These are phyloP conservation scores for Thuidium tamariscinum DNA, from an alignment of 225 moss, liverwort and hornwort genomes.

Conservation along the genomic window DNA sequence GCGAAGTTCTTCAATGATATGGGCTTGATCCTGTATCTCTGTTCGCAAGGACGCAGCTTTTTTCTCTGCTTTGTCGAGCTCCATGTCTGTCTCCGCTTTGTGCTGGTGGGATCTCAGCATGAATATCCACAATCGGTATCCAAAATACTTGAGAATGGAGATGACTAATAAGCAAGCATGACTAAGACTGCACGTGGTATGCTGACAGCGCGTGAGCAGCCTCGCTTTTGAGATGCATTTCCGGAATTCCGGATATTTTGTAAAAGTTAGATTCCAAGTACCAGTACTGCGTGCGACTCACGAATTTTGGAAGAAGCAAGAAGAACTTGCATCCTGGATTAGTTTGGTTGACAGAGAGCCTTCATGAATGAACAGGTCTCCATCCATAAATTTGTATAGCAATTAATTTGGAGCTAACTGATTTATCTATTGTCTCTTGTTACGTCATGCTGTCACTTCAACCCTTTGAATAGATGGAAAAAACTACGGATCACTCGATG, in stretches of 20 bases:
- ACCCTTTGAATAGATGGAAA: not conserved
- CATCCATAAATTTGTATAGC: not conserved
- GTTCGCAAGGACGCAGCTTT: slow-evolving; percentile 28
- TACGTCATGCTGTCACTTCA: not conserved
- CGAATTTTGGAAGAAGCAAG: not conserved
- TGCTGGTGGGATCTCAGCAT: slow-evolving; percentile 11
- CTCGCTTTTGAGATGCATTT: not conserved
- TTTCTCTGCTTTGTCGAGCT: slow-evolving; percentile 33
- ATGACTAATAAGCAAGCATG: not conserved
- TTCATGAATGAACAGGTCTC: not conserved
- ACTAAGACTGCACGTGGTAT: not conserved
- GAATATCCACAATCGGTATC: not conserved
- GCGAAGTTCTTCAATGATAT: slow-evolving; percentile 50
- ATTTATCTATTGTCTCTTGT: not conserved
- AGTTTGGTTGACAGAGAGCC: not conserved
- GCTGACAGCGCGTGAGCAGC: not conserved
- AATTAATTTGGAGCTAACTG: not conserved
- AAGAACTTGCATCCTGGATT: not conserved
- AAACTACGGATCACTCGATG: not conserved
- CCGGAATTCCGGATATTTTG: not conserved
- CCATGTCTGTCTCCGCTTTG: slow-evolving; percentile 44
- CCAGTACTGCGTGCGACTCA: not conserved
- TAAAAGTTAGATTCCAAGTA: not conserved
- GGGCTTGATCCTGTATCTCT: slow-evolving; percentile 42
- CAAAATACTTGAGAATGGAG: not conserved